Base-by-base conservation (phyloP, 2,329 filamentous ascomycete genomes). In the Ophiostoma pallidulum region DNA sequence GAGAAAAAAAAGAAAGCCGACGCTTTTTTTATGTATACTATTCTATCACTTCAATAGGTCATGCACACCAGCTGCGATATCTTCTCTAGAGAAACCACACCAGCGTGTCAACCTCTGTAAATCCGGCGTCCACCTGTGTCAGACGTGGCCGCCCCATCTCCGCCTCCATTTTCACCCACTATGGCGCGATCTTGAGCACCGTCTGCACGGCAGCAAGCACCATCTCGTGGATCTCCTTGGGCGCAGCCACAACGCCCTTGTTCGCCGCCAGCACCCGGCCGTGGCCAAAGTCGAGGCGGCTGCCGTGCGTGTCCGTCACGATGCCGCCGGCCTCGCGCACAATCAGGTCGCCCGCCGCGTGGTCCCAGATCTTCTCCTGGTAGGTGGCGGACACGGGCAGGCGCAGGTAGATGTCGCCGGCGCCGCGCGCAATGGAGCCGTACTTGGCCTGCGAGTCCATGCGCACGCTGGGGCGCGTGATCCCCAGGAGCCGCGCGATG, bases 361-460 rank as follows among this genome's bases (percentile, higher is more conserved):
- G 92, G 63, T 98, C 92, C 92, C 92, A 98, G 57, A 98, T 98
- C 78, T 98, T 98, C 75, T 98, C 92, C 64, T 94, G 81, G 69
- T 98, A 98, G 46, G 84, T 82, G 63, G 79, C 85, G 51, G 61
- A 64, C 5, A 87, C 84, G 4, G 92, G 92, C 50, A 98, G 70
- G 46, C 94, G 79, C 49, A 98, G 76, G 68, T 98, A 98, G 55
- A 98, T 82, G 62, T 98, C 92, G 42, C 90, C 92, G 5, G 90
- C 89, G 39, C 92, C 92, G 53, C 92, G 77, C 31, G 92, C 92
- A 62, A 98, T 94, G 31, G 86, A 92, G 53, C 84, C 91, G 68
- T 98, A 98, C 69, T 98, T 98, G 58, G 92, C 91, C 69, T 98
- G 92, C 45, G 87, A 94, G 70, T 98, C 92, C 84, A 98, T 92